These are phyloP conservation scores for Graphilbum sp. DNA, from an alignment of 2,329 filamentous ascomycete genomes.

Conservation along the genomic window DNA sequence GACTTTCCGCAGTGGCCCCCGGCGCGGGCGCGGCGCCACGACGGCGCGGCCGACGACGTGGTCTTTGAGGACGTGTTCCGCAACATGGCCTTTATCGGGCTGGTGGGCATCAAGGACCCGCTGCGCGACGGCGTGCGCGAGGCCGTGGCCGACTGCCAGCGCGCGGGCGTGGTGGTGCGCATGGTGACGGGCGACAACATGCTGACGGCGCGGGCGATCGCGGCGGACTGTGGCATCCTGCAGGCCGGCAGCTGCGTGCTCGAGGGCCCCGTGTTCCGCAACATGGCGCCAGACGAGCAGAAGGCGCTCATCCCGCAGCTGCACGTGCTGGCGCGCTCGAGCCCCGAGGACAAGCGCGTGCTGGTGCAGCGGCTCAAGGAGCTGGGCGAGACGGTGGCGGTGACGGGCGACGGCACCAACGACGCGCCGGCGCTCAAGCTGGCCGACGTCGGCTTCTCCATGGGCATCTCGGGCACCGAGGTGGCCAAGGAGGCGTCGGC, in stretches of 20 bases:
- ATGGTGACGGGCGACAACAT: conserved; percentile 82
- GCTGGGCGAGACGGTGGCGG: conserved; percentile 61
- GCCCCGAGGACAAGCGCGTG: conserved; percentile 61
- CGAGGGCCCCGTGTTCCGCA: conserved; percentile 65
- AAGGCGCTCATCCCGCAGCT: conserved; percentile 50
- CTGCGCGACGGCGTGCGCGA: conserved; percentile 59
- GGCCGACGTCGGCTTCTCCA: conserved; percentile 71
- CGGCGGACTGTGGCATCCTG: conserved; percentile 61
- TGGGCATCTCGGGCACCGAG: conserved; percentile 72
- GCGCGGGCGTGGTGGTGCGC: conserved; percentile 61
- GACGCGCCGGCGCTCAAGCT: conserved; percentile 68
- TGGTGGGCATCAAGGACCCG: conserved; percentile 72
- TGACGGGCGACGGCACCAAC: conserved; percentile 73
- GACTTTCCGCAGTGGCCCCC: conserved; percentile 82
- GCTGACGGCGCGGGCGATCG: conserved; percentile 63
- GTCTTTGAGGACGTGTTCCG: conserved; percentile 50
- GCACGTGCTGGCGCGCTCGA: conserved; percentile 58
- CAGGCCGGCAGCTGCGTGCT: conserved; percentile 52
- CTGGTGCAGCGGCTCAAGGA: conserved; percentile 57
- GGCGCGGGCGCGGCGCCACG: conserved; percentile 30
- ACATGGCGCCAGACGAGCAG: conserved; percentile 49
- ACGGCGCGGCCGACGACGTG: conserved; percentile 41
- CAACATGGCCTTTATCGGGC: conserved; percentile 49
- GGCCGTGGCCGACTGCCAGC: conserved; percentile 56
- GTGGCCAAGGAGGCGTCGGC: conserved; percentile 74